A percentile compares a stretch with the other conserved stretches of the same genome.
Evolutionary conservation across 441 rosid genomes (phyloP).

Genomic region (Eruca vesicaria): DNA sequence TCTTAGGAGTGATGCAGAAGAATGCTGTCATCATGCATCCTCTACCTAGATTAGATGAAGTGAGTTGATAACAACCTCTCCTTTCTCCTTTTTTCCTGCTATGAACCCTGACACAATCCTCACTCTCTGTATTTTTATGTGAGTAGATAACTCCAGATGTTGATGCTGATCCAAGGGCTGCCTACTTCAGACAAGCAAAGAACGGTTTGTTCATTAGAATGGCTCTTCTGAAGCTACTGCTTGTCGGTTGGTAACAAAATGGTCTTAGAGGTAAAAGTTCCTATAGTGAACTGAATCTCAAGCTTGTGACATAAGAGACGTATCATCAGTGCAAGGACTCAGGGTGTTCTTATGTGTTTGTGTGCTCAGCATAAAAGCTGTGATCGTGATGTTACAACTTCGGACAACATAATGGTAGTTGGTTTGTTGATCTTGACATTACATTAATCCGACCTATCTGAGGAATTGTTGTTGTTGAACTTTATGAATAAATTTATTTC

Average conservation of each 20-base stretch:
- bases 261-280: background rate
- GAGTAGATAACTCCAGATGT: slow-evolving; percentile 76
- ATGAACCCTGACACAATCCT: background rate
- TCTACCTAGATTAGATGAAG: slow-evolving; percentile 96
- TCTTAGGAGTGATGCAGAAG: slow-evolving; percentile 74
- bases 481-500: background rate
- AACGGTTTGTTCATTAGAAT: slow-evolving; percentile 91
- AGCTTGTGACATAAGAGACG: slow-evolving; percentile 5
- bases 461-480: slow-evolving; percentile 5
- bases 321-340: slow-evolving; percentile 4
- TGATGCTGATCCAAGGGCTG: slow-evolving; percentile 91
- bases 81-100: background rate
- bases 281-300: slow-evolving; percentile 13
- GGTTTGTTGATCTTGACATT: slow-evolving; percentile 21
- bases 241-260: slow-evolving; percentile 64
- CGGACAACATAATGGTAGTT: slow-evolving; percentile 13
- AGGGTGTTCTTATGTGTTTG: background rate
- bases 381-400: slow-evolving; percentile 7
- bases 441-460: background rate
- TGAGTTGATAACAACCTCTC: slow-evolving; percentile 15
- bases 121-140: background rate
- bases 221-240: slow-evolving; percentile 88
- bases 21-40: slow-evolving; percentile 96
- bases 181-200: slow-evolving; percentile 97
- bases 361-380: slow-evolving; percentile 9